Base-by-base conservation (phyloP, 2,329 filamentous ascomycete species). In the Rasamsonia emersonii region DNA sequence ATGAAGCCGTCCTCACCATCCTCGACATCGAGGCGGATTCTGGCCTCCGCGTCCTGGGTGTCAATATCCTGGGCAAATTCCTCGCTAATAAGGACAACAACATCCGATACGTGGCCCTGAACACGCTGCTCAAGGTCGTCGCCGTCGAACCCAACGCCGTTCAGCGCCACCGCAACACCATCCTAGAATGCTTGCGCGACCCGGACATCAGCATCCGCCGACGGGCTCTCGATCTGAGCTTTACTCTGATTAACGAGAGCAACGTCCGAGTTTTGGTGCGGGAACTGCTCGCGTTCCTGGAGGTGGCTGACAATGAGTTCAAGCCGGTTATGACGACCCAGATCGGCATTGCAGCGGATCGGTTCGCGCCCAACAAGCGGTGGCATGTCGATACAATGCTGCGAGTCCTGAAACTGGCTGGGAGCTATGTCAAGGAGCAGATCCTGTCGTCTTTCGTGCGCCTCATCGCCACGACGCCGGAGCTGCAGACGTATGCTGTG, bases 361-460 rank as follows among this genome's bases (percentile, higher is more conserved):
- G 89, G 44, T 98, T 86, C 60, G 84, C 91, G 2, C 93, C 91
- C 1, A 96, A 91, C 64, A 96, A 96, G 65, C 74, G 91, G 54
- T 98, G 91, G 91, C 91, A 98, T 55, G 82, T 96, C 46, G 91
- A 98, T 53, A 98, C 93, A 2, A 95, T 98, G 80, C 69, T 98
- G 33, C 77, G 93, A 14, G 86, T 98, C 15, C 63, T 98, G 46
- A 94, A 88, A 37, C 70, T 98, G 43, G 91, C 91, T 32, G 91
- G 91, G 28, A 94, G 93, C 61, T 94, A 91, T 51, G 88, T 98
- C 45, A 96, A 95, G 59, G 91, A 98, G 57, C 91, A 93, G 47
- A 98, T 98, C 38, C 63, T 98, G 36, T 95, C 91, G 0, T 96
- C 91, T 0, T 96, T 98, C 53, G 82, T 98, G 38, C 82, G 93